Evolutionary conservation across 306 rosid genomes (phyloP).

Genomic region (Cucurbita moschata): DNA sequence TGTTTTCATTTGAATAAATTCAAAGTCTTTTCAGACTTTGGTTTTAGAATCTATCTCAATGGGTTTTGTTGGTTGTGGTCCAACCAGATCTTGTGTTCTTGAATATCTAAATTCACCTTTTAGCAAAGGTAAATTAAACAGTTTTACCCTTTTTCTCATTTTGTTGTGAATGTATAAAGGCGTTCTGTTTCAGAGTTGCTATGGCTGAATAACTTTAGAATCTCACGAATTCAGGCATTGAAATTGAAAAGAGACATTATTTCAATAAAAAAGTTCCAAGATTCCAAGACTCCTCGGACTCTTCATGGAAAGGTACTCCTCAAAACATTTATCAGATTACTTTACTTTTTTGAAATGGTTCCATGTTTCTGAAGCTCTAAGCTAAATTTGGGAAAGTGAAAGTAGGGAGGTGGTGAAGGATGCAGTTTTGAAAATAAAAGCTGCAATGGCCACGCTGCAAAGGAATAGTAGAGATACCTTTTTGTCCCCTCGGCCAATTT

Average conservation of each 20-base stretch:
- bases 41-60: neutral
- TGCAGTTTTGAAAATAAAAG: neutral
- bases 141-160: neutral
- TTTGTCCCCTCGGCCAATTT: neutral
- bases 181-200: neutral
- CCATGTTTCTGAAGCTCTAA: neutral
- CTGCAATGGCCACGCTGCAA: conserved; percentile 2
- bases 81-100: neutral
- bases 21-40: neutral
- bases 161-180: neutral
- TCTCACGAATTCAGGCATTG: neutral
- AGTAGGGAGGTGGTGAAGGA: neutral
- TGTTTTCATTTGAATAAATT: neutral
- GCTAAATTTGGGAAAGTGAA: neutral
- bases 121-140: neutral
- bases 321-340: neutral
- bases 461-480: neutral
- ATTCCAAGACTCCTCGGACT: neutral
- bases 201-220: neutral
- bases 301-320: neutral
- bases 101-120: neutral
- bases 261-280: neutral
- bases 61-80: neutral
- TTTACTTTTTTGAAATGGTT: neutral
- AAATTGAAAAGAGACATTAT: neutral